These are phyloP conservation scores for Aspergillus affinis DNA, from an alignment of 495 filamentous ascomycete species.

Conservation along the genomic window DNA sequence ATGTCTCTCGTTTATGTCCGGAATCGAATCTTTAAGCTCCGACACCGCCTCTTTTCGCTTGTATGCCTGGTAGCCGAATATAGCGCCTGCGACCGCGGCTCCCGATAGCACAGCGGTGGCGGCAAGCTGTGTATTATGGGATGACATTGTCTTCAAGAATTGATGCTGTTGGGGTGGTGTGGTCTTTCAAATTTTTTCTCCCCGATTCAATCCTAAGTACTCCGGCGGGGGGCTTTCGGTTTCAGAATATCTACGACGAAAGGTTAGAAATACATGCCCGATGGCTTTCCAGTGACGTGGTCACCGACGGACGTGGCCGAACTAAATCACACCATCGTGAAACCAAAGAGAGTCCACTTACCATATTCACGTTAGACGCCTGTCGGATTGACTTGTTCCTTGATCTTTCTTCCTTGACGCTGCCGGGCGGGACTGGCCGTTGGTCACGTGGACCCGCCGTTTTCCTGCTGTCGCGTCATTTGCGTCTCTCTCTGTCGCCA, in stretches of 20 bases:
- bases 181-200: neutral
- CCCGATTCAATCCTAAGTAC: neutral
- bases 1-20: slow-evolving; percentile 48
- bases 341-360: slow-evolving; percentile 2
- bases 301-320: neutral
- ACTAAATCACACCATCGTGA: neutral
- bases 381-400: neutral
- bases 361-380: slow-evolving; percentile 1
- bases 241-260: neutral
- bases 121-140: slow-evolving; percentile 64
- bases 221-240: neutral
- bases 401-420: neutral
- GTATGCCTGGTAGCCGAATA: slow-evolving; percentile 70
- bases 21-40: slow-evolving; percentile 73
- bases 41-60: slow-evolving; percentile 60
- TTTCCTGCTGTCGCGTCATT: neutral
- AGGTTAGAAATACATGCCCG: neutral
- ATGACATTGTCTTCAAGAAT: slow-evolving; percentile 15
- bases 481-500: neutral
- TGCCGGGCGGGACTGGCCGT: neutral
- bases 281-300: neutral
- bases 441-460: neutral
- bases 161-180: slow-evolving; percentile 7
- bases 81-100: slow-evolving; percentile 66
- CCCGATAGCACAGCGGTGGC: slow-evolving; percentile 76